Percentiles rank a stretch among this genome's conserved stretches.
These are phyloP conservation scores for Babesia microti DNA, from an alignment of 169 alveolate genomes.

Conservation along the genomic window DNA sequence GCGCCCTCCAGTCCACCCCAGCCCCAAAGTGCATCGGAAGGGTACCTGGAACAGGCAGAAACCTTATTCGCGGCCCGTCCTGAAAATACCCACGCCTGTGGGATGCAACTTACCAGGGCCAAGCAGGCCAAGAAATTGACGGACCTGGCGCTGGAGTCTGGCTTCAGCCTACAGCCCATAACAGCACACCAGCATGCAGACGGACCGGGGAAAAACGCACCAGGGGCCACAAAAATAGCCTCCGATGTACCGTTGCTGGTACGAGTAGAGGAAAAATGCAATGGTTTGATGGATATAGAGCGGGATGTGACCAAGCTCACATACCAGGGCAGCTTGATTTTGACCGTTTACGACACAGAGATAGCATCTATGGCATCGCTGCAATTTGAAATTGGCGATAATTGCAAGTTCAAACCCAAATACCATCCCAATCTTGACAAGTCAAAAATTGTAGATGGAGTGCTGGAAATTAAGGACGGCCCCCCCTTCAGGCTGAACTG, in stretches of 20 bases:
- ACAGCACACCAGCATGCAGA: no score
- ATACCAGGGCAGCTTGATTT: slow-evolving; percentile 29
- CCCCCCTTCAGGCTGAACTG: slow-evolving; percentile 30
- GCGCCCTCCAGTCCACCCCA: no score
- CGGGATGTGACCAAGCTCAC: slow-evolving; percentile 33
- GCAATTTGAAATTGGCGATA: slow-evolving; percentile 12
- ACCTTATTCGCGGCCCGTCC: neutral
- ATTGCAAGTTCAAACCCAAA: slow-evolving; percentile 25
- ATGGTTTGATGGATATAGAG: slow-evolving; percentile 39
- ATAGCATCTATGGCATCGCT: slow-evolving; percentile 27
- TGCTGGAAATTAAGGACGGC: no score
- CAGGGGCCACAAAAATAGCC: slow-evolving; percentile 12
- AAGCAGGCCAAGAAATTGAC: no score
- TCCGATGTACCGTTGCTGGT: slow-evolving; percentile 48
- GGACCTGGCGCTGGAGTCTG: no score
- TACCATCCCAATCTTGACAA: slow-evolving; percentile 42
- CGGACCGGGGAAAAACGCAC: slow-evolving; percentile 18
- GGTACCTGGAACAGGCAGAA: no score
- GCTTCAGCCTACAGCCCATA: no score
- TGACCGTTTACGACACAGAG: slow-evolving; percentile 42
- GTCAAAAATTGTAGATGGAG: slow-evolving; percentile 14
- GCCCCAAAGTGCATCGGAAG: no score
- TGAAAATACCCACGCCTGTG: slow-evolving; percentile 8
- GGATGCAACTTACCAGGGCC: slow-evolving; percentile 2
- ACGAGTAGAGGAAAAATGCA: slow-evolving; percentile 31